phyloP scores from a whole-genome alignment of 169 alveolate genomes.

The Plasmodium reichenowi region DNA sequence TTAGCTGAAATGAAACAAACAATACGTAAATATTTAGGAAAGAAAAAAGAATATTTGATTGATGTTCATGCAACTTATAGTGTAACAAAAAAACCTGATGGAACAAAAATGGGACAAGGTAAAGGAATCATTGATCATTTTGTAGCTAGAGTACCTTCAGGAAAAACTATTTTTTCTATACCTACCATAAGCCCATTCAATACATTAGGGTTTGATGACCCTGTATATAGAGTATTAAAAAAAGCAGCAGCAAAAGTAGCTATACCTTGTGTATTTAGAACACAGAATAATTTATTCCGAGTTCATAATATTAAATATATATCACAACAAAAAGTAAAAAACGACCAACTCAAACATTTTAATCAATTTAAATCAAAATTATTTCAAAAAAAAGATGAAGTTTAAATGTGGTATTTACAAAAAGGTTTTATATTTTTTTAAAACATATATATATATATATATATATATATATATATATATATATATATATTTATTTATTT shows the following conservation, averaged over 20 bases:
- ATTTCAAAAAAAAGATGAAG: constrained; percentile 16
- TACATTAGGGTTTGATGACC: constrained; percentile 71
- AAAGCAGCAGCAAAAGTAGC: constrained; percentile 76
- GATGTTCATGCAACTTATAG: constrained; percentile 88
- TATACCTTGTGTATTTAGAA: constrained; percentile 66
- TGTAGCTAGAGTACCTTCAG: constrained; percentile 89
- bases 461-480: no score
- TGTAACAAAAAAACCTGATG: constrained; percentile 87
- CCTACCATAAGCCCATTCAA: constrained; percentile 70
- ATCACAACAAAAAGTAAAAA: constrained; percentile 42
- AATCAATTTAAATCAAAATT: constrained; percentile 37
- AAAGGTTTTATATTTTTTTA: no score
- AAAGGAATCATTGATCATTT: constrained; percentile 84
- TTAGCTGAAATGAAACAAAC: constrained; percentile 83
- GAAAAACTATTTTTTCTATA: constrained; percentile 72
- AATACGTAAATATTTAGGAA: constrained; percentile 80
- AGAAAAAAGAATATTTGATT: constrained; percentile 79
- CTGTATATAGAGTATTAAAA: constrained; percentile 63
- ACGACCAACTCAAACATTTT: constrained; percentile 45
- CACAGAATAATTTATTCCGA: constrained; percentile 67
- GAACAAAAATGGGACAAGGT: constrained; percentile 89
- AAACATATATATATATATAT: no score
- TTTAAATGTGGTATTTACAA: no score
- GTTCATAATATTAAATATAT: constrained; percentile 59
- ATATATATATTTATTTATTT: no score